These are phyloP conservation scores for Ziziphus jujuba DNA, from an alignment of 306 rosid genomes.

Conservation along the genomic window DNA sequence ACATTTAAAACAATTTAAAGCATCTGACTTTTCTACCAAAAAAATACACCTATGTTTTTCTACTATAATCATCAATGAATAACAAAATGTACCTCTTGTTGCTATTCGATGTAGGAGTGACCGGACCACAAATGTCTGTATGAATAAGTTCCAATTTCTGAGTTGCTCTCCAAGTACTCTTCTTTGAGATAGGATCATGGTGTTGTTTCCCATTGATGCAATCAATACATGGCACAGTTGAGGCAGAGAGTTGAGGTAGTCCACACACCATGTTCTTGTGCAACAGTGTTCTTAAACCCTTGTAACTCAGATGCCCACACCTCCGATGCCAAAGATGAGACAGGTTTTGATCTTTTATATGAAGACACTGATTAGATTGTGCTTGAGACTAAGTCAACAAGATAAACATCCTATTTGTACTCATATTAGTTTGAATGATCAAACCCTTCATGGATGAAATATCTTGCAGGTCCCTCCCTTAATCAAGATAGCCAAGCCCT, in stretches of 20 bases:
- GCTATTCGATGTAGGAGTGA: too few species aligned
- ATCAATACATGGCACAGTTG: neutral
- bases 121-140: too few species aligned
- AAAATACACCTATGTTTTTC: conserved; percentile 9
- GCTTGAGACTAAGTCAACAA: neutral
- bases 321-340: neutral
- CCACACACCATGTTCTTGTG: conserved; percentile 6
- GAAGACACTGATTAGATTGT: neutral
- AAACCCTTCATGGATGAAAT: neutral
- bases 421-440: too few species aligned
- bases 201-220: conserved; percentile 6
- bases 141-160: too few species aligned
- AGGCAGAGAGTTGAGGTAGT: neutral
- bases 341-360: neutral
- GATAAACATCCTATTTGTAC: neutral
- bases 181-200: neutral
- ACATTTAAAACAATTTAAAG: neutral
- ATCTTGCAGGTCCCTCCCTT: neutral
- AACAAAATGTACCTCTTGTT: too few species aligned
- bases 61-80: conserved; percentile 10
- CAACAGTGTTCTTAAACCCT: conserved; percentile 2
- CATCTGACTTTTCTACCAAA: conserved; percentile 5
- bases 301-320: conserved; percentile 8
- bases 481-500: neutral
- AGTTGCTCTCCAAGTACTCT: too few species aligned